Conservation (phyloP, 73 alveolate genomes). For the Paramecium sexaurelia region DNA sequence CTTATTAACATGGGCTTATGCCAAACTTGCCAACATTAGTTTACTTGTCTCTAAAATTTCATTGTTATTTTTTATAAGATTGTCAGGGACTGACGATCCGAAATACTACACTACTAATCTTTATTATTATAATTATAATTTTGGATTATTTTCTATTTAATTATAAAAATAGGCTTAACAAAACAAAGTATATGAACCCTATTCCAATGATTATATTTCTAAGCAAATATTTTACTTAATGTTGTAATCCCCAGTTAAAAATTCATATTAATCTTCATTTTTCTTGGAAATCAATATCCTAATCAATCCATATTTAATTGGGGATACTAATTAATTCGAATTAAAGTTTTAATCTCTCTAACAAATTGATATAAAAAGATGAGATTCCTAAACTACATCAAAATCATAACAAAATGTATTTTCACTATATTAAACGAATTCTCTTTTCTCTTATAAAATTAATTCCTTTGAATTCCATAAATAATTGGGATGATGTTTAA, state of each 20-base stretch:
- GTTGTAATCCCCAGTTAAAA: not conserved
- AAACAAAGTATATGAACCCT: not conserved
- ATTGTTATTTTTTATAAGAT: not conserved
- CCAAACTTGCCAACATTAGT: conserved; percentile 1
- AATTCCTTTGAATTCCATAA: not conserved
- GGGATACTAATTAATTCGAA: not conserved
- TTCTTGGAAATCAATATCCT: not conserved
- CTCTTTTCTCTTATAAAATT: not conserved
- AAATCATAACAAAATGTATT: not conserved
- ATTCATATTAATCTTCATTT: not conserved
- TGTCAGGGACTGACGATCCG: not conserved
- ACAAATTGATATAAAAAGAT: not conserved
- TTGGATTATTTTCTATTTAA: not conserved
- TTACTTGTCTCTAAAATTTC: not conserved
- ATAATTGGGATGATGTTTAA: not conserved
- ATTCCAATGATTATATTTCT: not conserved
- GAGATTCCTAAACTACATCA: not conserved
- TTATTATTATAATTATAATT: not conserved
- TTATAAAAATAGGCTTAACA: conserved; percentile 20
- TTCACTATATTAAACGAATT: not conserved
- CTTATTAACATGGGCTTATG: not conserved
- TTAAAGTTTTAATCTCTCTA: conserved; percentile 11
- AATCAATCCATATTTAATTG: conserved; percentile 9
- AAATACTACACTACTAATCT: not conserved
- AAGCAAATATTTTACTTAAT: not conserved